Evolutionary conservation across 495 filamentous ascomycete species (phyloP).

Genomic region (Bacidia rubella): DNA sequence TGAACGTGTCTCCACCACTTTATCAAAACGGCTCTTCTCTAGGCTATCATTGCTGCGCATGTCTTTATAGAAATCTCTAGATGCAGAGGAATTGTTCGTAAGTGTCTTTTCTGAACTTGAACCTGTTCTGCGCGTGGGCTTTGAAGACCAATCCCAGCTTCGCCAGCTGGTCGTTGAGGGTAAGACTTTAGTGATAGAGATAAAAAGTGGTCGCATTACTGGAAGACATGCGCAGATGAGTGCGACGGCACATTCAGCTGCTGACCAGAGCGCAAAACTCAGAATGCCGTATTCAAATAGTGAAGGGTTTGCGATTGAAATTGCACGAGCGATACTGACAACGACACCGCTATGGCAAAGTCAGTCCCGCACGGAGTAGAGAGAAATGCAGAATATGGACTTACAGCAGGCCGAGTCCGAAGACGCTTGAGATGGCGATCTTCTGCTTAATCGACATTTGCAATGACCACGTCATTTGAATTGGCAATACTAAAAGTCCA

Average conservation of each 20-base stretch:
- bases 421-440: conserved; percentile 8
- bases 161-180: neutral
- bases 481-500: conserved; percentile 23
- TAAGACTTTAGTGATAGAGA: neutral
- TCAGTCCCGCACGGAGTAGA: conserved; percentile 1
- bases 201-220: conserved; percentile 13
- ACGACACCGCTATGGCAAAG: conserved; percentile 4
- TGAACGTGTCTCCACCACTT: neutral
- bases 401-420: conserved; percentile 13
- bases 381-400: conserved; percentile 1
- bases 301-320: neutral
- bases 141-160: neutral
- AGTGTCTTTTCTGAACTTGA: neutral
- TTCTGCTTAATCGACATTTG: conserved; percentile 12
- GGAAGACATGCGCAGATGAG: conserved; percentile 14
- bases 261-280: conserved; percentile 7
- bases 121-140: neutral
- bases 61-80: neutral
- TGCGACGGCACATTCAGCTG: conserved; percentile 8
- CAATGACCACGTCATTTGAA: conserved; percentile 18
- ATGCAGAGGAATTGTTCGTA: neutral
- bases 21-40: neutral
- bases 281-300: neutral
- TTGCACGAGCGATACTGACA: conserved; percentile 10
- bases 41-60: neutral